A percentile compares a stretch with the other conserved stretches of the same genome.
Conservation (phyloP, 768 basidiomycete genomes). For the Serendipita sp. region DNA sequence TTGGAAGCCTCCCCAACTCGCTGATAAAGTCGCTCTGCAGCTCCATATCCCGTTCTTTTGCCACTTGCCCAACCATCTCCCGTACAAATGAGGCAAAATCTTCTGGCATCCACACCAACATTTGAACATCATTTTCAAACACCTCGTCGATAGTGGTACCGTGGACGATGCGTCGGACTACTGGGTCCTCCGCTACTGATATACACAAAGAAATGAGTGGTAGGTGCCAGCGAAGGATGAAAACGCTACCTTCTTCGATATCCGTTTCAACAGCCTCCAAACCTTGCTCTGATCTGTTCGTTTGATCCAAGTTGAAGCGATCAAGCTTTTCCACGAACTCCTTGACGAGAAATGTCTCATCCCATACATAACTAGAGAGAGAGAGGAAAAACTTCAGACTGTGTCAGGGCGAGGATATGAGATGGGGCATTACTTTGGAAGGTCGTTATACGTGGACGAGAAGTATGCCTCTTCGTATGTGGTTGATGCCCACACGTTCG, state of each 20-base stretch:
- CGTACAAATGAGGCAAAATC: not conserved
- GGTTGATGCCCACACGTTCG: not conserved
- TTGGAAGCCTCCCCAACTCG: not conserved
- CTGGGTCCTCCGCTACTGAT: not conserved
- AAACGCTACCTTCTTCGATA: too few relatives aligned
- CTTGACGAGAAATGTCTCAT: constrained; percentile 1
- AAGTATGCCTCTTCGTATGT: not conserved
- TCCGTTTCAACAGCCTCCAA: too few relatives aligned
- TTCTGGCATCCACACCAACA: not conserved
- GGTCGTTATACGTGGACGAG: constrained; percentile 5
- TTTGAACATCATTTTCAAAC: not conserved
- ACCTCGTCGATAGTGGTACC: not conserved
- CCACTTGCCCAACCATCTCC: not conserved
- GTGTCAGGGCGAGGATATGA: not conserved
- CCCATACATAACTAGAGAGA: constrained; percentile 5
- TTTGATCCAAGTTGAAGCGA: constrained; percentile 4
- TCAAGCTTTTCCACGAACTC: constrained; percentile 3
- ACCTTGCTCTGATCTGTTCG: too few relatives aligned
- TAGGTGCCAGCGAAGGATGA: too few relatives aligned
- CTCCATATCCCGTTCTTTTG: not conserved
- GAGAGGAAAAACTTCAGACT: not conserved
- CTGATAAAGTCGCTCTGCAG: not conserved
- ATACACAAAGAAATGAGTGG: too few relatives aligned
- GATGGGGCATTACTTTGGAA: not conserved
- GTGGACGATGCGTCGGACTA: not conserved